Conservation (phyloP, 2,329 filamentous ascomycete species). For the Simplicillium aogashimaense region DNA sequence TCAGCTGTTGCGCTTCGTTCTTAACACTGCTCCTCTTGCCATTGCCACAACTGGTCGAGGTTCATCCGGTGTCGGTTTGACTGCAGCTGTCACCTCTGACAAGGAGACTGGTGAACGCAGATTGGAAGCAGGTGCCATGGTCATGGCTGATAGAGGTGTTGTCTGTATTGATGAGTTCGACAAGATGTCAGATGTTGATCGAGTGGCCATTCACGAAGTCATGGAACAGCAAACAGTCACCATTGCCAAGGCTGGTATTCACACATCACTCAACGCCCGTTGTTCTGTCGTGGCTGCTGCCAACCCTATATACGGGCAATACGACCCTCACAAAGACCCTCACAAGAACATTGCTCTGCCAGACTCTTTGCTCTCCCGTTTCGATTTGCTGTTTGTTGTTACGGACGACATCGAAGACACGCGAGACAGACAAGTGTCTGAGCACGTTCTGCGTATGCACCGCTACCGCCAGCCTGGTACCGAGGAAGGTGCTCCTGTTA, state of each 20-base stretch:
- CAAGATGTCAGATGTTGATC: slow-evolving; percentile 98
- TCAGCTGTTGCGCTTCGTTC: slow-evolving; percentile 90
- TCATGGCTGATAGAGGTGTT: slow-evolving; percentile 90
- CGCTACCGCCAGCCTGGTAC: slow-evolving; percentile 85
- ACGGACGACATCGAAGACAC: slow-evolving; percentile 97
- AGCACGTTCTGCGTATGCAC: slow-evolving; percentile 96
- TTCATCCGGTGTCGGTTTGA: slow-evolving; percentile 95
- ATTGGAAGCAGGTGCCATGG: slow-evolving; percentile 96
- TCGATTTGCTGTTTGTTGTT: slow-evolving; percentile 94
- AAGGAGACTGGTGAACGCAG: slow-evolving; percentile 95
- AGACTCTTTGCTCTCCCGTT: slow-evolving; percentile 93
- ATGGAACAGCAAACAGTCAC: slow-evolving; percentile 99
- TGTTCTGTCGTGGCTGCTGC: slow-evolving; percentile 95
- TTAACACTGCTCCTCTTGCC: slow-evolving; percentile 91
- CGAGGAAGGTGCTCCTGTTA: slow-evolving; percentile 89
- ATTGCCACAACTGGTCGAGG: slow-evolving; percentile 96
- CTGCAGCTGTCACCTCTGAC: slow-evolving; percentile 89
- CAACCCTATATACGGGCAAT: slow-evolving; percentile 96
- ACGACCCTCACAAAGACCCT: slow-evolving; percentile 96
- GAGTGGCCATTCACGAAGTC: slow-evolving; percentile 98
- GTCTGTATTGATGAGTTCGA: slow-evolving; percentile 99
- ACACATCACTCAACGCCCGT: slow-evolving; percentile 91
- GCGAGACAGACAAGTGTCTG: slow-evolving; percentile 81
- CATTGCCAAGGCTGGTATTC: slow-evolving; percentile 96
- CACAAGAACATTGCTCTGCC: slow-evolving; percentile 97